These are phyloP conservation scores for Solanum boliviense DNA, from an alignment of 257 asterid genomes.

Conservation along the genomic window DNA sequence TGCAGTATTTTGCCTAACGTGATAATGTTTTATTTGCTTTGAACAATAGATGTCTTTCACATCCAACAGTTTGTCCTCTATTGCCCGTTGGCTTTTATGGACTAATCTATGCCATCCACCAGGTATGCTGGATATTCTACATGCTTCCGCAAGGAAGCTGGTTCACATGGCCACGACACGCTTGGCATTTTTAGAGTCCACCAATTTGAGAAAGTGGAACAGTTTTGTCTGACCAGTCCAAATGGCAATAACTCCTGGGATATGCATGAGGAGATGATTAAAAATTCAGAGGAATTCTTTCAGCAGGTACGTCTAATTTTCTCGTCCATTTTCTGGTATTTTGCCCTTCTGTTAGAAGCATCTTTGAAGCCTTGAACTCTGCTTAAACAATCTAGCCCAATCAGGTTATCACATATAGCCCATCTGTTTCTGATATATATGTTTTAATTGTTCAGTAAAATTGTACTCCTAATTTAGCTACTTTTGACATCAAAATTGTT, in stretches of 20 bases:
- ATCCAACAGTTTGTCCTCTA: neutral
- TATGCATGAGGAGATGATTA: slow-evolving; percentile 93
- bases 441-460: neutral
- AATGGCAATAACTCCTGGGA: slow-evolving; percentile 79
- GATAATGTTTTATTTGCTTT: no score
- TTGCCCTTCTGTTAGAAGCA: neutral
- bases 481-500: neutral
- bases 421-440: neutral
- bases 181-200: slow-evolving; percentile 88
- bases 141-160: slow-evolving; percentile 95
- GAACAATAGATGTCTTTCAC: no score
- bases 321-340: neutral
- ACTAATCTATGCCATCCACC: slow-evolving; percentile 2
- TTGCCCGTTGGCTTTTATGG: neutral
- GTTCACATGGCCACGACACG: slow-evolving; percentile 93
- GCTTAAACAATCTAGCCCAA: neutral
- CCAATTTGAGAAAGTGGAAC: slow-evolving; percentile 92
- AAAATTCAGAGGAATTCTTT: slow-evolving; percentile 83
- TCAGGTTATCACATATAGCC: neutral
- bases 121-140: slow-evolving; percentile 92
- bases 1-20: no score
- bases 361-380: neutral
- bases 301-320: slow-evolving; percentile 32
- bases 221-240: slow-evolving; percentile 77
- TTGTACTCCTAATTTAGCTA: neutral